Evolutionary conservation across 495 filamentous ascomycete genomes (phyloP), one percentile per base, ranked within the genome.

Genomic region (Penicillium daleae): DNA sequence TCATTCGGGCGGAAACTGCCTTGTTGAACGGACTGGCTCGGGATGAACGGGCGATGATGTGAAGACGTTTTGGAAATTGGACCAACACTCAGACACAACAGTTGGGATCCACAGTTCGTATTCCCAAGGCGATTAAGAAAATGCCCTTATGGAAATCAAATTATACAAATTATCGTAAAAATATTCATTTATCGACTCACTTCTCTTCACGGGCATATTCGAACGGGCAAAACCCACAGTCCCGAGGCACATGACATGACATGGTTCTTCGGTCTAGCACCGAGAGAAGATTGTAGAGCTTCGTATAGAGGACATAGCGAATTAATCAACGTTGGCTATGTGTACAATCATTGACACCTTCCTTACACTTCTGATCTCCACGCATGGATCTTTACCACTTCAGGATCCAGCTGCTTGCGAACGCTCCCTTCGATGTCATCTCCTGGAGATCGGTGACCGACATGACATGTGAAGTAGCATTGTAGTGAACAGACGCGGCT

Each of bases 381-480:
- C 10, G 10, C n/a, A 13, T 33, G 21, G 31, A 22, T 10, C 31
- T 57, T 32, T 64, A 81, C 88, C 87, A 90, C 42, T 70, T 81
- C 61, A 90, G 68, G 27, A 79, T 76, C 87, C 86, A 91, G 66
- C 84, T 74, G 35, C 64, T 62, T 13, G 51, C 74, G 78, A 84
- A 91, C 26, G 88, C 88, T 15, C 87, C 87, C 5, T 67, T 66
- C 0, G 44, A 56, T 0, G 85, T 89, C 51, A 81, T 39, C 29
- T 76, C 70, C 29, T 82, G 73, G 64, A 90, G 72, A 6, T 78
- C 80, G 9, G 76, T 74, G 10, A 90, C 73, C 60, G 64, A 74
- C 62, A 90, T 61, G 6, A 82, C 78, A 22, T 79, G 74, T 17
- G 74, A 78, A 0, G 73, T 77, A 17, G 61, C 48, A 71, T 87